Conservation (phyloP, 768 basidiomycete genomes). For the Podaxis pistillaris region DNA sequence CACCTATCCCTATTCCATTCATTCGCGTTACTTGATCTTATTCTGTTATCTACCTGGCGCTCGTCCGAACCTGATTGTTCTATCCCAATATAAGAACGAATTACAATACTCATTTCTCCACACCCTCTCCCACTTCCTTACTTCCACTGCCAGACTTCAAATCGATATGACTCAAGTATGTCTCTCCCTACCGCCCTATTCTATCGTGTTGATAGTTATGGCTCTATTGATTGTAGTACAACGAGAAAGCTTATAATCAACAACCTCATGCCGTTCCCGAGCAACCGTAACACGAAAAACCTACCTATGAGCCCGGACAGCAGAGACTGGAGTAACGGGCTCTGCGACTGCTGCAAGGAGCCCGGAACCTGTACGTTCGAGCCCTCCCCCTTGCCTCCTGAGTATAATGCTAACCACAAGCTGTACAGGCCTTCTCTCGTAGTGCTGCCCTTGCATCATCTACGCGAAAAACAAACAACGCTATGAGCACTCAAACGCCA, state of each 20-base stretch:
- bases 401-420: neutral
- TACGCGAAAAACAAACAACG: conserved; percentile 41
- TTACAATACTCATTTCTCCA: neutral
- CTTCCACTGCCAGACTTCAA: neutral
- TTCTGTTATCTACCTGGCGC: neutral
- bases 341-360: conserved; percentile 29
- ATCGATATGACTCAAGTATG: neutral
- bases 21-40: no score
- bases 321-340: conserved; percentile 34
- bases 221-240: neutral
- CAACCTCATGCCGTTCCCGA: conserved; percentile 6
- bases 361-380: conserved; percentile 30
- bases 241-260: neutral
- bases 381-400: neutral
- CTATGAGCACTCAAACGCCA: conserved; percentile 32
- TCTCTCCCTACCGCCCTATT: neutral
- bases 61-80: neutral
- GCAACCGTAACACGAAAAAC: conserved; percentile 35
- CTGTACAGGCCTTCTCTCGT: conserved; percentile 32
- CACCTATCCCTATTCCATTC: neutral
- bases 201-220: neutral
- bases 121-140: neutral
- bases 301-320: conserved; percentile 30
- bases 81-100: neutral
- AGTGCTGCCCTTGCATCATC: conserved; percentile 40